phyloP scores from a whole-genome alignment of 768 basidiomycete genomes.

The Mycena amicta region DNA sequence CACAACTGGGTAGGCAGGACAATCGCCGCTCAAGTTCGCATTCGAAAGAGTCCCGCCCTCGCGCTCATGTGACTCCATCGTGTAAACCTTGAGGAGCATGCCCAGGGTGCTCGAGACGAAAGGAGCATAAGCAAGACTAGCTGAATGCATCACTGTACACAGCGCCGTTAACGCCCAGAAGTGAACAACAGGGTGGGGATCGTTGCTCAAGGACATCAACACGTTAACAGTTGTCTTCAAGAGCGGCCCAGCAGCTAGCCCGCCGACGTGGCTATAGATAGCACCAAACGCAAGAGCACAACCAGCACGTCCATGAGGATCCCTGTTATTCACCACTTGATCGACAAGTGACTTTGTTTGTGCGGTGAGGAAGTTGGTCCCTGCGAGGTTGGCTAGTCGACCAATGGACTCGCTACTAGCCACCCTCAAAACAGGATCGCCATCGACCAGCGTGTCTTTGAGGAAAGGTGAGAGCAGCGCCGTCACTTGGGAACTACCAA shows the following conservation, averaged over 20 bases:
- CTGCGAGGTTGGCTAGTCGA: conserved; percentile 79
- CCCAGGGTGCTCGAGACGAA: conserved; percentile 88
- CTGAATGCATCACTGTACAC: conserved; percentile 85
- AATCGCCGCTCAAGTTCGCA: conserved; percentile 86
- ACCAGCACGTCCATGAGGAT: conserved; percentile 89
- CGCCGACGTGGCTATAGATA: conserved; percentile 90
- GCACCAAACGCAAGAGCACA: conserved; percentile 92
- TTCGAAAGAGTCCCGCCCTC: conserved; percentile 86
- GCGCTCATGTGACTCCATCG: conserved; percentile 87
- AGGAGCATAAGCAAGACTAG: conserved; percentile 88
- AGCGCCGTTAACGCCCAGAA: conserved; percentile 90
- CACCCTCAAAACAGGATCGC: conserved; percentile 73
- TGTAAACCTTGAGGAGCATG: conserved; percentile 88
- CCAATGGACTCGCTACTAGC: conserved; percentile 90
- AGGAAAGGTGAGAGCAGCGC: conserved; percentile 67
- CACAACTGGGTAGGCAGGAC: conserved; percentile 88
- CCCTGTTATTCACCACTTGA: conserved; percentile 91
- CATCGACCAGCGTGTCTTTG: conserved; percentile 83
- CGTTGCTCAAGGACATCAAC: conserved; percentile 90
- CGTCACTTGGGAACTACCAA: conserved; percentile 68
- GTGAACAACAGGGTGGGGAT: conserved; percentile 96
- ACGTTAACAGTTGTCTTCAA: conserved; percentile 96
- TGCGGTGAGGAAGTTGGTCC: conserved; percentile 78
- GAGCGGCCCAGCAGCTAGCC: conserved; percentile 90
- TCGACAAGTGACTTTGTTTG: conserved; percentile 92